Base-by-base conservation (phyloP, 1,284 basidiomycete genomes). In the Calocybe gambosa region DNA sequence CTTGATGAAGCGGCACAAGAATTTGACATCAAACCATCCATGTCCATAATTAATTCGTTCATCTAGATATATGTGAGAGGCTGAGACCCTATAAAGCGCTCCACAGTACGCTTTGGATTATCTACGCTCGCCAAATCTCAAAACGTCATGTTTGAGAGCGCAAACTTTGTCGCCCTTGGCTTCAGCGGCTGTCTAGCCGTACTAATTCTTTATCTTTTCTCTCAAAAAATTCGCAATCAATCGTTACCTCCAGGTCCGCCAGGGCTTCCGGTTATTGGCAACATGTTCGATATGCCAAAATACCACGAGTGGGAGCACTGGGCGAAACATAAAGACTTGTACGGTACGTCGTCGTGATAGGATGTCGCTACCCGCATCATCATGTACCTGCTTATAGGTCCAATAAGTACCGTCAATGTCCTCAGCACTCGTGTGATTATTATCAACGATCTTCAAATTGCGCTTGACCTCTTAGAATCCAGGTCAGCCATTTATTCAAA, bases 401-500 rank as follows among this genome's bases (percentile, higher is more conserved):
- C 52, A 19, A 50, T 53, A 1, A 53, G 52, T 39, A 49, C 47
- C 9, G 52, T 53, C 25, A 47, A 42, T 5, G 49, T 49, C 1
- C 37, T 53, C 1, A 40, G 45, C 12, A 50, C 47, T 1, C 47
- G 47, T 1, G 35, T 53, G 12, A 47, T 53, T 15, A 50, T 53
- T 38, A 47, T 53, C 18, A 53, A 50, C 31, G 52, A 53, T 42
- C 43, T 53, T 0, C 44, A 50, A 39, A 49, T 45, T 1, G 49
- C 49, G 1, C 39, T 53, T 10, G 52, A 53, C 26, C 52, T 53
- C 15, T 39, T 53, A 2, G 49, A 50, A 16, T 49, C 39, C 1
- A 50, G 40, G 23, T 53, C 52, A 9, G 47, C 52, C n/a, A 50
- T 53, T 4, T 53, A 53, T 29, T 53, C 52, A 1, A 49, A 49